phyloP scores from a whole-genome alignment of 306 rosid species.

The Begonia masoniana region DNA sequence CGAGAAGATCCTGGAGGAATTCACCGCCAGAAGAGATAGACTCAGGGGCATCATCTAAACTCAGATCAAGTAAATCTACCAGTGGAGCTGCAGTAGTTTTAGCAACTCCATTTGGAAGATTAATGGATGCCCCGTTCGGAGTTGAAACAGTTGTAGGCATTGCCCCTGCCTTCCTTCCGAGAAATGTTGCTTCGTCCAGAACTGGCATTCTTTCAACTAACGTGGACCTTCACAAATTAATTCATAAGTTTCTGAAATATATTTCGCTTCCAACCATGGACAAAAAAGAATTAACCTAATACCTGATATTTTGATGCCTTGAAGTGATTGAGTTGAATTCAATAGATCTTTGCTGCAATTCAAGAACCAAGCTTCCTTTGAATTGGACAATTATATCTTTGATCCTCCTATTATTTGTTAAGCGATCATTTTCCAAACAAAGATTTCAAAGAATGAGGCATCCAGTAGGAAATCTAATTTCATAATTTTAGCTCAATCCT shows the following conservation, averaged over 20 bases:
- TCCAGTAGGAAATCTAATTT: too few species aligned
- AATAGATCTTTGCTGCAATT: constrained; percentile 96
- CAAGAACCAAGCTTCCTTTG: constrained; percentile 85
- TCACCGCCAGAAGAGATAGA: constrained; percentile 72
- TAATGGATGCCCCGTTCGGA: constrained; percentile 41
- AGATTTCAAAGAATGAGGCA: too few species aligned
- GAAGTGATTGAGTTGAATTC: constrained; percentile 67
- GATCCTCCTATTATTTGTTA: constrained; percentile 54
- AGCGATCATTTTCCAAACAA: constrained; percentile 5
- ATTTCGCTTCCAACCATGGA: not conserved
- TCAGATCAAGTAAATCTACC: constrained; percentile 79
- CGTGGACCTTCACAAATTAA: constrained; percentile 42
- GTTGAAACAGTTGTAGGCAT: constrained; percentile 42
- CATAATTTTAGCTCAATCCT: too few species aligned
- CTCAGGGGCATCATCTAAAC: constrained; percentile 64
- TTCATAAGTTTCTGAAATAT: constrained; percentile 12
- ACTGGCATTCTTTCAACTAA: constrained; percentile 97
- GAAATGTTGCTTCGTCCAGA: constrained; percentile 74
- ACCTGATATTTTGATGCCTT: constrained; percentile 86
- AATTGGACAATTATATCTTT: constrained; percentile 54
- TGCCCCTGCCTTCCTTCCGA: constrained; percentile 65
- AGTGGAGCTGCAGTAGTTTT: constrained; percentile 67
- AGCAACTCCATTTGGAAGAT: constrained; percentile 68
- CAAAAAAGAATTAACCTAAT: constrained; percentile 3
- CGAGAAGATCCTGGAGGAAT: constrained; percentile 88